Conservation (phyloP, 768 basidiomycete species). For the Kwoniella mangroviensis region DNA sequence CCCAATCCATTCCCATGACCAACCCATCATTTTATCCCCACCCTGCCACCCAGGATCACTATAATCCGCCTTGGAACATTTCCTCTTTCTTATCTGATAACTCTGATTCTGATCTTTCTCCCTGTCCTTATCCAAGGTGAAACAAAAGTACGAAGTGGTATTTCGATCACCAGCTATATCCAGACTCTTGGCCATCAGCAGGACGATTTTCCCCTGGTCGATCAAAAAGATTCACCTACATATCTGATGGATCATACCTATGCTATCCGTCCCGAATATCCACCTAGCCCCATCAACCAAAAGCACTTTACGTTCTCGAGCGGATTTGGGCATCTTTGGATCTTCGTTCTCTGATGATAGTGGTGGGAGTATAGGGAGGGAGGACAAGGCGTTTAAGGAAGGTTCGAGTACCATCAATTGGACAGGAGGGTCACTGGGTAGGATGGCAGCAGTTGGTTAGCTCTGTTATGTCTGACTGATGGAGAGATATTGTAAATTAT, state of each 20-base stretch:
- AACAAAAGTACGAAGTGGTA: conserved; percentile 5
- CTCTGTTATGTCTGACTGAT: neutral
- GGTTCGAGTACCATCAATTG: conserved; percentile 49
- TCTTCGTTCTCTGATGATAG: conserved; percentile 16
- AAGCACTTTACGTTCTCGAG: conserved; percentile 30
- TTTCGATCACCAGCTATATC: neutral
- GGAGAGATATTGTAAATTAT: neutral
- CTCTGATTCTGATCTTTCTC: neutral
- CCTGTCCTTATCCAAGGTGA: conserved; percentile 9
- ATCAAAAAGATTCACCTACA: conserved; percentile 2
- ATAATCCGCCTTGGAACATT: neutral
- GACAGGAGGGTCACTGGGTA: conserved; percentile 18
- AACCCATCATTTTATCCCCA: neutral
- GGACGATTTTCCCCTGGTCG: too few species aligned
- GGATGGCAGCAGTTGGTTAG: neutral
- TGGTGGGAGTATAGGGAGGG: conserved; percentile 38
- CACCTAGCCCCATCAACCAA: conserved; percentile 33
- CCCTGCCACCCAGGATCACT: neutral
- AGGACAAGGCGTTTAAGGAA: conserved; percentile 17
- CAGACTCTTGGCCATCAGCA: neutral
- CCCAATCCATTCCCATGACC: conserved; percentile 9
- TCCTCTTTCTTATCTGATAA: conserved; percentile 6
- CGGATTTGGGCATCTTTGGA: conserved; percentile 26
- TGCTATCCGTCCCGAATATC: conserved; percentile 32
- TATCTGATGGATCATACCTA: conserved; percentile 30